Base-by-base conservation (phyloP, 2,329 filamentous ascomycete genomes). In the Gliomastix tumulicola region DNA sequence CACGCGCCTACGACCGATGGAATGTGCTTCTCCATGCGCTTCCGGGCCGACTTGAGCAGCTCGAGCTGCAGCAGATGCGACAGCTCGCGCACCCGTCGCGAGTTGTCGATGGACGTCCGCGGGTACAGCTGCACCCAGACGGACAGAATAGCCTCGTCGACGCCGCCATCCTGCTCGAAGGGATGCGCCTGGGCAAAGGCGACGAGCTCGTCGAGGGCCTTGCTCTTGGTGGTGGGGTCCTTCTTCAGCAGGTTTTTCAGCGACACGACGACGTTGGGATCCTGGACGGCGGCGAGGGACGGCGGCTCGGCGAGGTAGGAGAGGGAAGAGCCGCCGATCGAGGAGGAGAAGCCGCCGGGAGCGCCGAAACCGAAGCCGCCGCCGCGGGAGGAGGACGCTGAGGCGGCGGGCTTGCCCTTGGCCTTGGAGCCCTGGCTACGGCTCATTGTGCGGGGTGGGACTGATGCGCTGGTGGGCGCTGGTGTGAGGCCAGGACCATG, bases 181-280 rank as follows among this genome's bases (percentile, higher is more conserved):
- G 59, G 71, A 57, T 66, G 73, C 11, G 62, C 59, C 45, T 71
- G 68, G 27, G 86, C 66, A 52, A 84, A 74, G 22, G 73, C 57
- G 33, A 87, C 71, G 16, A 98, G 63, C 36, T 97, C 90, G 49
- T 97, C 89, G 20, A 98, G 66, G 1, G 87, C 90, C 57, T 90
- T 95, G 7, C 83, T 74, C 56, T 95, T 94, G 25, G 92, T 98
- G 10, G 80, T 94, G 51, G 82, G 83, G 63, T 96, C 90, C 62
- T 92, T 94, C 65, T 97, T 98, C 35, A 82, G 73, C 4, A 96
- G 63, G 49, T 94, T 95, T 61, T 96, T 94, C 65, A 96, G 87
- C n/a, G 82, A 79, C 12, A 97, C 88, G 25, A 90, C 79, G 25
- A 90, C 70, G 51, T 92, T 84, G 7, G 88, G 74, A 49, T 95